Conservation (phyloP, 441 rosid genomes). For the Euphorbia celastroides region DNA sequence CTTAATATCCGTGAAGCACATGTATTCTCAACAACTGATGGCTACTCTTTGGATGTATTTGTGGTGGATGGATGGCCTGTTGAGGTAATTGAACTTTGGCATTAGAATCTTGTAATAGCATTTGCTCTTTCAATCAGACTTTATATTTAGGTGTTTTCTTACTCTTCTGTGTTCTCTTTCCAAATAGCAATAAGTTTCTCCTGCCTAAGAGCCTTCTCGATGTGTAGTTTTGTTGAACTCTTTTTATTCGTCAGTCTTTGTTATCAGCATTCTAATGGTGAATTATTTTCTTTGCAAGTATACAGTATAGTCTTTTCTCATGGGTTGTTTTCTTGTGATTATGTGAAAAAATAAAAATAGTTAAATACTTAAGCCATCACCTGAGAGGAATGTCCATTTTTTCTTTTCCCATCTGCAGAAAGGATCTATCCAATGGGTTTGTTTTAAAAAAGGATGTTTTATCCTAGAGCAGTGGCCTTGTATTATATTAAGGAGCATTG, state of each 20-base stretch:
- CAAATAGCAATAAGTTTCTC: background rate
- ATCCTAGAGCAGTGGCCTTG: constrained; percentile 30
- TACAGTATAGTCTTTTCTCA: background rate
- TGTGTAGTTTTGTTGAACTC: background rate
- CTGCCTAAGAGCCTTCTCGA: background rate
- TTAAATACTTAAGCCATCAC: background rate
- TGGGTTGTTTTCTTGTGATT: constrained; percentile 3
- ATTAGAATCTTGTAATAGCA: background rate
- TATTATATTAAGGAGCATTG: constrained; percentile 47
- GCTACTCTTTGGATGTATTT: constrained; percentile 78
- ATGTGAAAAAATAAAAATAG: constrained; percentile 1
- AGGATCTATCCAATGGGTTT: constrained; percentile 6
- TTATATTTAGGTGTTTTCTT: background rate
- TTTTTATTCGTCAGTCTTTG: background rate
- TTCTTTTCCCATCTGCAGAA: background rate
- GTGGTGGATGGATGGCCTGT: constrained; percentile 79
- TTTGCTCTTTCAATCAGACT: background rate
- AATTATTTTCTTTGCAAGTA: background rate
- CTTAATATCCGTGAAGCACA: constrained; percentile 84
- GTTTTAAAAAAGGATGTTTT: constrained; percentile 17
- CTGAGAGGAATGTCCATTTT: constrained; percentile 5
- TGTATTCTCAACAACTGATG: constrained; percentile 72
- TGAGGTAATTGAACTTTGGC: constrained; percentile 39
- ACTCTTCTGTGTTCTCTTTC: background rate
- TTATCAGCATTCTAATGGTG: background rate